Evolutionary conservation across 495 filamentous ascomycete species (phyloP).

Genomic region (Glutinoglossum americanum): DNA sequence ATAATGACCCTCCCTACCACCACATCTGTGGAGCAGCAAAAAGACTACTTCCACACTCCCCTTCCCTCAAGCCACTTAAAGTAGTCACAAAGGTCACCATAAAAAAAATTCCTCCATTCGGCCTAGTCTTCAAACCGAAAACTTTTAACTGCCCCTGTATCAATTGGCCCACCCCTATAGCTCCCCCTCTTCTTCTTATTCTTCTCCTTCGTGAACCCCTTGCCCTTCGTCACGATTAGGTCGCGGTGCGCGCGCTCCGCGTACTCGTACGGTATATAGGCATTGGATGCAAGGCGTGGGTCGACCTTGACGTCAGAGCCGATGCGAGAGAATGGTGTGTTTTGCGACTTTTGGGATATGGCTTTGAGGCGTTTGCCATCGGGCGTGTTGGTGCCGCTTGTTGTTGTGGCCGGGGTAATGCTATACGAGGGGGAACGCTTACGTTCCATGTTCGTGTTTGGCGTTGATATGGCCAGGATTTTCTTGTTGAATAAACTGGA

Average conservation of each 20-base stretch:
- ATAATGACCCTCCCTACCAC: too few species aligned
- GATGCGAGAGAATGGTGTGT: constrained; percentile 41
- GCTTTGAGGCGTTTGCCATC: constrained; percentile 6
- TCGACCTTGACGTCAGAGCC: constrained; percentile 35
- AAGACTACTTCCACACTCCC: too few species aligned
- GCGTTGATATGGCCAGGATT: background rate
- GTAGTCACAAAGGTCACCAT: too few species aligned
- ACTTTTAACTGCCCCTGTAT: constrained; percentile 45
- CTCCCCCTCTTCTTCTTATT: constrained; percentile 89
- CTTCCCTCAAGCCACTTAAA: too few species aligned
- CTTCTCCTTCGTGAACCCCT: constrained; percentile 99
- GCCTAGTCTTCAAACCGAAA: constrained; percentile 52
- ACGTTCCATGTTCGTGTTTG: background rate
- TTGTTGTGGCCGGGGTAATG: background rate
- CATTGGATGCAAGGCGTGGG: constrained; percentile 38
- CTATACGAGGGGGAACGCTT: background rate
- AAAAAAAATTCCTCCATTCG: too few species aligned
- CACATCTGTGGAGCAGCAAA: too few species aligned
- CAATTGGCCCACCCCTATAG: constrained; percentile 68
- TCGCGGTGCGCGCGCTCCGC: constrained; percentile 72
- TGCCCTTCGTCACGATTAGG: constrained; percentile 75
- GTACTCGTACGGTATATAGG: constrained; percentile 67
- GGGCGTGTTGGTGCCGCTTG: background rate
- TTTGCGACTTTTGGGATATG: constrained; percentile 20
- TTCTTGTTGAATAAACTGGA: background rate